Conservation (phyloP, 805 yeast genomes). For the Yamadazyma takamatsuzukensis region DNA sequence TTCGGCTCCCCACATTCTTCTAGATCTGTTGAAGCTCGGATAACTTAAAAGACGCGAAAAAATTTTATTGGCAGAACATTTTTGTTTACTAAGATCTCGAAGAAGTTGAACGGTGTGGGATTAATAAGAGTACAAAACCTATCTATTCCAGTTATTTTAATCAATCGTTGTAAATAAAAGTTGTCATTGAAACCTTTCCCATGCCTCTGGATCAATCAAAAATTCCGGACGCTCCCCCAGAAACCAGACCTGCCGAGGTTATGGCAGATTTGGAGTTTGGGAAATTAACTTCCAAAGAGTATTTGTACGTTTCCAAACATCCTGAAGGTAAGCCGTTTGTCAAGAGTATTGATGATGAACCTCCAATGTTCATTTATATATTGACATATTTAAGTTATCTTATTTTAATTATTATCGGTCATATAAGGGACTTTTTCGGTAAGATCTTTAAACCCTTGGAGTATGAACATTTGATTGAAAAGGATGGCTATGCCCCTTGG, state of each 20-base stretch:
- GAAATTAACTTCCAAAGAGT: constrained; percentile 56
- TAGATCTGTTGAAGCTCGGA: no score
- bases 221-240: constrained; percentile 40
- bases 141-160: no score
- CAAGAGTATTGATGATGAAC: constrained; percentile 73
- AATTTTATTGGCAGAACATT: no score
- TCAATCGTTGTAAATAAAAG: no score
- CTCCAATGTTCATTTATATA: constrained; percentile 75
- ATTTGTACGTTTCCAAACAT: constrained; percentile 59
- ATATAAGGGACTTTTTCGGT: constrained; percentile 84
- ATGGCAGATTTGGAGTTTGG: constrained; percentile 69
- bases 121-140: no score
- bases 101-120: no score
- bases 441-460: constrained; percentile 63
- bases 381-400: constrained; percentile 85
- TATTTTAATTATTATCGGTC: constrained; percentile 83
- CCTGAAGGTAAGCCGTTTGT: constrained; percentile 57
- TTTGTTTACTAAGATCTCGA: no score
- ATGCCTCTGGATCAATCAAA: no score
- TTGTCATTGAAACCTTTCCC: no score
- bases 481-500: constrained; percentile 94
- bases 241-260: constrained; percentile 27
- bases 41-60: no score
- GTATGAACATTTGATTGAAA: constrained; percentile 64
- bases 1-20: no score